Evolutionary conservation across 306 rosid species (phyloP), one percentile per base, ranked within the genome.

Genomic region (Glycine latifolia): DNA sequence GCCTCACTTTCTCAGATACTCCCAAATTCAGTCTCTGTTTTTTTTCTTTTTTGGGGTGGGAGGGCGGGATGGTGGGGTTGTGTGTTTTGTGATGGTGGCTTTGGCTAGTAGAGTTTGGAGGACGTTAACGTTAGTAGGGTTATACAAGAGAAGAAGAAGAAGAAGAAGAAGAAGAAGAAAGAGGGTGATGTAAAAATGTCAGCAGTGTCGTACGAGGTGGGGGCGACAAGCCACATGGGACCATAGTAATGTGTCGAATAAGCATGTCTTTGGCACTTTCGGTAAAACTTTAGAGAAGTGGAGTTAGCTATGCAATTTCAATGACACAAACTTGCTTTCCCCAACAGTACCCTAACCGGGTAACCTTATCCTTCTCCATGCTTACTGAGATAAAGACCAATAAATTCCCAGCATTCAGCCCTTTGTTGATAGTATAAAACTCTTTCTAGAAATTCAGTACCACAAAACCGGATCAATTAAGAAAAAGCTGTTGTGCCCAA

Each of bases 201-300:
- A 78, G 43, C n/a, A 41, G 58, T 5, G 73, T 60, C 16, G 54
- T 68, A 79, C 81, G 77, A 73, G 41, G 73, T 61, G 79, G 87
- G 90, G 97, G 74, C 87, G 79, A 90, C 87, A 86, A 67, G 78
- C 82, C 93, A 89, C 92, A 87, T 90, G 93, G 82, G 82, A 60
- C 84, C 81, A 79, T 11, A 6, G 26, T 54, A 59, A 56, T 79
- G 54, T 84, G 81, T 65, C 79, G 46, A 49, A 61, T 75, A 65
- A 73, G 83, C 80, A 82, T 85, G 78, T 31, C n/a, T 82, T 66
- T 77, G 80, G 82, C 77, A 68, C 87, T 90, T 87, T 90, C 87
- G 86, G 88, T 58, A 46, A 82, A 33, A 77, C 89, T 83, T 85
- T 66, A 31, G 46, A 15, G 53, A 44, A 83, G 85, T 83, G 81